Evolutionary conservation across 352 stramenopile species (phyloP).

Genomic region (Phytopythium kandeliae): DNA sequence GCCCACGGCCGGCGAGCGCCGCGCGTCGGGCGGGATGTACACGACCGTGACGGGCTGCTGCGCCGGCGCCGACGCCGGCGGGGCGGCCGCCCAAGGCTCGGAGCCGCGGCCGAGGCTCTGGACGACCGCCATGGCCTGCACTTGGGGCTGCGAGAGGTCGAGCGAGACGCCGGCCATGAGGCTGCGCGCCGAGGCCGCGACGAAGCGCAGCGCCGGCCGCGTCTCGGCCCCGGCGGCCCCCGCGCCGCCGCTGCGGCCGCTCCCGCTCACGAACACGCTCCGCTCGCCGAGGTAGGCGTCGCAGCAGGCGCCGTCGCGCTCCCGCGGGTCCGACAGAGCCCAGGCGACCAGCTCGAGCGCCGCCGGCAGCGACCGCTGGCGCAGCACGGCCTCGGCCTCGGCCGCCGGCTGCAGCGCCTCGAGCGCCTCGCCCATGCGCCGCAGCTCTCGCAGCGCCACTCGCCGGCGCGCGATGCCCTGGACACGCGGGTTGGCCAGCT

Average conservation of each 20-base stretch:
- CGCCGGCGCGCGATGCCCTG: conserved; percentile 38
- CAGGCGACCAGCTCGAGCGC: conserved; percentile 23
- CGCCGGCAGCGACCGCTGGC: conserved; percentile 10
- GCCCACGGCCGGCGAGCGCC: background rate
- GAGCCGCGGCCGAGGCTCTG: conserved; percentile 27
- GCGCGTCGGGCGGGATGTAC: conserved; percentile 18
- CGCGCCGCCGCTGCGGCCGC: background rate
- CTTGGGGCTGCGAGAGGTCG: conserved; percentile 15
- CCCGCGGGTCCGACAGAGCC: conserved; percentile 15
- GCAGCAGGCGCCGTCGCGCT: conserved; percentile 7
- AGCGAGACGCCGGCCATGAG: conserved; percentile 39
- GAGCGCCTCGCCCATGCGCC: conserved; percentile 10
- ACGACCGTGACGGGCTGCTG: conserved; percentile 11
- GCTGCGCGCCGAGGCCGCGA: conserved; percentile 37
- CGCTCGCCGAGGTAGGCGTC: conserved; percentile 55
- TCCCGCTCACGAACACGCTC: background rate
- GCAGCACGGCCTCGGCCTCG: conserved; percentile 6
- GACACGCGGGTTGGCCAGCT: conserved; percentile 35
- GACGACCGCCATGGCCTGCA: conserved; percentile 29
- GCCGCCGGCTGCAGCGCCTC: background rate
- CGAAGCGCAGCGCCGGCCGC: conserved; percentile 16
- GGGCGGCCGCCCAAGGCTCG: too few species aligned
- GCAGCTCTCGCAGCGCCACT: conserved; percentile 18
- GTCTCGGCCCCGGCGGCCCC: conserved; percentile 1
- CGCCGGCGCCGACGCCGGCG: background rate